Evolutionary conservation across 1,284 basidiomycete species (phyloP), one percentile per base, ranked within the genome.

Genomic region (Cryptococcus hybrid): DNA sequence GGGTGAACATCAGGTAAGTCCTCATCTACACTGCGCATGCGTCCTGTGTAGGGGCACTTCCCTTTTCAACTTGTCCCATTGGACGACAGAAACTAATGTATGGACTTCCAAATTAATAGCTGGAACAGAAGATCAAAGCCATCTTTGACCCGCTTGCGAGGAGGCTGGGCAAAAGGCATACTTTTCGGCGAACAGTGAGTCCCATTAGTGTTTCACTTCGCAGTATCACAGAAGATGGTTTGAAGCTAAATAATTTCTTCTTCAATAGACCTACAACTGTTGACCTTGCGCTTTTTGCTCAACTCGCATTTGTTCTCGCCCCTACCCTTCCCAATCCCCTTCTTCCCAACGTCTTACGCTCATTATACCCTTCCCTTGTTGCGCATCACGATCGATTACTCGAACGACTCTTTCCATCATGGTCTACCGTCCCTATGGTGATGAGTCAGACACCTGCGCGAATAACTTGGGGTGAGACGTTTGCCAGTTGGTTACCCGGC

Each of bases 271-370:
- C 76, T 0, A 66, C 69, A 0, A 69, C 76, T 0, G 59, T 75
- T 13, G 78, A 80, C 52, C 60, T 77, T 0, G 60, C 61, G 24
- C 71, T 80, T 24, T 77, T 74, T 46, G 60, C 78, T 7, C 71
- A 77, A 35, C 66, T 79, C n/a, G 64, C 77, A 3, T 68, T 79
- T 51, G 55, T 76, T 18, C 69, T 80, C 47, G 63, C 68, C 15
- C 67, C 74, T 7, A 55, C 60, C 1, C 67, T 75, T n/a, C 77
- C 78, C 0, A 73, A 71, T 18, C 62, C 73, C 0, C 62, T 78
- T 12, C 62, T 79, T 36, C 63, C 74, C 8, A 61, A 74, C 54
- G 58, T 75, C 15, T 67, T 80, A 48, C 62, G 64, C 13, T 40
- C 51, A n/a, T 54, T 56, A 7, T 74, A 73, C 59, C 72, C 74